These are phyloP conservation scores for Sesbania bispinosa DNA, from an alignment of 306 rosid species.

Conservation along the genomic window DNA sequence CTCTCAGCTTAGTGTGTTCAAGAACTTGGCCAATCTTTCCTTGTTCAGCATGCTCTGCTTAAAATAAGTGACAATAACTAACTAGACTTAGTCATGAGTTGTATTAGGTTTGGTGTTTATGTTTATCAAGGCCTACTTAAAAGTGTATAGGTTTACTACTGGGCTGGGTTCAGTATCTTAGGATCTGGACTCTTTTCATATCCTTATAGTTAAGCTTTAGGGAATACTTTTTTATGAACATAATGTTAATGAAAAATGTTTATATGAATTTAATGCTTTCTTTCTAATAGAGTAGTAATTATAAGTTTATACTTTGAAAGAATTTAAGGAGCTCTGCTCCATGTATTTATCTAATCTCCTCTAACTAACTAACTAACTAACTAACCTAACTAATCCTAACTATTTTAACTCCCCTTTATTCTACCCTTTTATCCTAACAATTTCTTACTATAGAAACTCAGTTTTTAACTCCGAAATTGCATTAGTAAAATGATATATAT, in stretches of 20 bases:
- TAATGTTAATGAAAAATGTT: not conserved
- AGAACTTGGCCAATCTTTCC: not conserved
- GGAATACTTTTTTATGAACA: not conserved
- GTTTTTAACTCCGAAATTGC: too few relatives aligned
- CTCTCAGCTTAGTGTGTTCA: not conserved
- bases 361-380: too few relatives aligned
- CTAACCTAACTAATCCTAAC: too few relatives aligned
- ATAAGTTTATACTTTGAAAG: not conserved
- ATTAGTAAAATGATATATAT: too few relatives aligned
- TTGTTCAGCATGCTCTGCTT: constrained; percentile 8
- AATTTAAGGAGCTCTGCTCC: not conserved
- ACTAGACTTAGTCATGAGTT: not conserved
- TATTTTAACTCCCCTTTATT: too few relatives aligned
- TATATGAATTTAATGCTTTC: not conserved
- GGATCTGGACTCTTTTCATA: not conserved
- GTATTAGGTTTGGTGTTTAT: not conserved
- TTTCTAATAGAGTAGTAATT: not conserved
- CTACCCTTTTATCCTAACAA: too few relatives aligned
- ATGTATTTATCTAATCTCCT: too few relatives aligned
- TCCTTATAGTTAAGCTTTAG: not conserved
- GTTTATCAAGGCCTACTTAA: not conserved
- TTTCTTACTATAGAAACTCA: too few relatives aligned
- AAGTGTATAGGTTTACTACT: not conserved
- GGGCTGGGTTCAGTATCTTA: not conserved
- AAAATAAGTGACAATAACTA: not conserved